Evolutionary conservation across 2,329 filamentous ascomycete genomes (phyloP), one percentile per base, ranked within the genome.

Genomic region (Monilinia fructicola): DNA sequence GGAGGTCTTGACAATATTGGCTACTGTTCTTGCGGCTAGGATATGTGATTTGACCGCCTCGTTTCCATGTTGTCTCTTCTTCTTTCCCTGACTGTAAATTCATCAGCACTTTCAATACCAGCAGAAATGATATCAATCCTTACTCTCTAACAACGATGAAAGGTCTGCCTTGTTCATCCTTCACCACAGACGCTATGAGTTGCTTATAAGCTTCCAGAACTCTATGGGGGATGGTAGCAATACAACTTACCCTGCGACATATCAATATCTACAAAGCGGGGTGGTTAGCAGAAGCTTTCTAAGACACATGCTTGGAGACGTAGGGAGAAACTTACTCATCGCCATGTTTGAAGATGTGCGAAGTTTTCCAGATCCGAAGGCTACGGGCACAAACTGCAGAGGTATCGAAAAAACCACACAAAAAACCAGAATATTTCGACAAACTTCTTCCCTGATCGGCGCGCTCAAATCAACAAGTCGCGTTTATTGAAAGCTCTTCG

Each of bases 81-180:
- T 99, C 83, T 89, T 97, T 78, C 94, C 94, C 81, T 99, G 95
- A 78, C 93, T 96, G 74, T 66, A 65, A 64, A 66, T 53, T 76
- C 64, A 73, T 67, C 59, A 65, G 60, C n/a, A 58, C 58, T 42
- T 52, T 16, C 21, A 26, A 26, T 55, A 70, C 74, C 69, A 76
- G 64, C 48, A 26, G 31, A 28, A 58, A 50, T 48, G 18, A n/a
- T 23, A 53, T 52, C 52, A 54, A 61, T 68, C 86, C 91, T 74
- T 85, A 96, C 92, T 99, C 95, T 89, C 95, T 87, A 74, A 99
- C 95, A 71, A 99, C 90, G 78, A 99, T 99, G 80, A 99, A 99
- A 50, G 95, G 95, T 77, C 95, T 88, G 70, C 95, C 95, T 79
- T 95, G 89, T 82, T 99, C 95, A 85, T 99, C 95, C 84, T 97